phyloP scores from a whole-genome alignment of 1,139 yeast species.

The Candida sojae region DNA sequence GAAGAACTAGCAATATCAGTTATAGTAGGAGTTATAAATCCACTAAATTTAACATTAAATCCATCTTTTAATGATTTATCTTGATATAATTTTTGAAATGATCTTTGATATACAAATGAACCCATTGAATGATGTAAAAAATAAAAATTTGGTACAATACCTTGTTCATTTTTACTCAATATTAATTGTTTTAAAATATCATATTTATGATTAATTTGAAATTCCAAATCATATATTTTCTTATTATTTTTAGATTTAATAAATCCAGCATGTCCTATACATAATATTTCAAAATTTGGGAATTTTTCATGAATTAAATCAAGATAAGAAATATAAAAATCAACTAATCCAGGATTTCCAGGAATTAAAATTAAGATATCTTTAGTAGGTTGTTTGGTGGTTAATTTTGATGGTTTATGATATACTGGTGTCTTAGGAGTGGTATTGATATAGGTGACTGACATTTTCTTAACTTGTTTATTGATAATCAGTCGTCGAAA shows the following conservation, averaged over 20 bases:
- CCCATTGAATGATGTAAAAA: slow-evolving; percentile 68
- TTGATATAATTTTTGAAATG: slow-evolving; percentile 28
- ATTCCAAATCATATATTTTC: slow-evolving; percentile 39
- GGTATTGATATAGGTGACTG: slow-evolving; percentile 12
- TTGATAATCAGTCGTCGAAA: too few relatives aligned
- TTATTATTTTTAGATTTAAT: slow-evolving; percentile 23
- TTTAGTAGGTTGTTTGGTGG: background rate
- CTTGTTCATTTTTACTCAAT: slow-evolving; percentile 12
- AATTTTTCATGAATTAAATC: slow-evolving; percentile 39
- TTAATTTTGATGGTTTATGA: slow-evolving; percentile 18
- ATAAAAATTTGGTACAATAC: slow-evolving; percentile 33
- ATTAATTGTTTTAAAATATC: slow-evolving; percentile 36
- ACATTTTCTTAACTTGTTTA: slow-evolving; percentile 1
- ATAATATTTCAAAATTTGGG: slow-evolving; percentile 51
- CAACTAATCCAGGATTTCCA: slow-evolving; percentile 69
- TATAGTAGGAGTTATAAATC: slow-evolving; percentile 66
- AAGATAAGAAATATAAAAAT: slow-evolving; percentile 55
- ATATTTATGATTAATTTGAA: slow-evolving; percentile 54
- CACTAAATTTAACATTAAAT: slow-evolving; percentile 42
- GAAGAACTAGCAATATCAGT: slow-evolving; percentile 53
- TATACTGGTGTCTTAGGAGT: slow-evolving; percentile 31
- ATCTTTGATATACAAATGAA: slow-evolving; percentile 55
- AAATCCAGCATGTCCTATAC: slow-evolving; percentile 59
- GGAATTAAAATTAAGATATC: slow-evolving; percentile 55
- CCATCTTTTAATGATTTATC: slow-evolving; percentile 21